Evolutionary conservation across 495 filamentous ascomycete species (phyloP).

Genomic region (Penicillium manginii): DNA sequence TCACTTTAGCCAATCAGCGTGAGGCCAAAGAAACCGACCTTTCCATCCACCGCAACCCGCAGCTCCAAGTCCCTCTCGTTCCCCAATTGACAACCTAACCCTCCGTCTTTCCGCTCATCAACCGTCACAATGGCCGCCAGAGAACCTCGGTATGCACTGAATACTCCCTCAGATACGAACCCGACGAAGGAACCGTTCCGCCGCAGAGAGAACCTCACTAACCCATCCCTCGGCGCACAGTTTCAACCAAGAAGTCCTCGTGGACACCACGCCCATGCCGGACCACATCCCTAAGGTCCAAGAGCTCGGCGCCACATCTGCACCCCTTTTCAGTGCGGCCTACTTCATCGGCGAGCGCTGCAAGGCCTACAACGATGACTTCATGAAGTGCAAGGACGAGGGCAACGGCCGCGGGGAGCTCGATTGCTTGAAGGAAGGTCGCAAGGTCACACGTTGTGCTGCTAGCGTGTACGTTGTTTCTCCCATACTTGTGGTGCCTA

Average conservation of each 20-base stretch:
- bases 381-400: slow-evolving; percentile 98
- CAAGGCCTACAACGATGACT: slow-evolving; percentile 96
- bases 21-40: slow-evolving; percentile 36
- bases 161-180: neutral
- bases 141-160: slow-evolving; percentile 48
- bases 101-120: slow-evolving; percentile 16
- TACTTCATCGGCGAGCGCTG: slow-evolving; percentile 98
- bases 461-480: slow-evolving; percentile 81
- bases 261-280: slow-evolving; percentile 96
- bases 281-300: slow-evolving; percentile 85
- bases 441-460: slow-evolving; percentile 95
- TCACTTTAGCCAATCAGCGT: slow-evolving; percentile 34
- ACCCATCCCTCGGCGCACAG: slow-evolving; percentile 52
- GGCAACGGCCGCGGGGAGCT: slow-evolving; percentile 84
- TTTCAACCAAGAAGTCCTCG: slow-evolving; percentile 88
- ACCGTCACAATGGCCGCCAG: slow-evolving; percentile 53
- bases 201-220: slow-evolving; percentile 19
- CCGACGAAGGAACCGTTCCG: neutral
- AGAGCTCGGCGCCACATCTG: slow-evolving; percentile 89
- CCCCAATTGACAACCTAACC: slow-evolving; percentile 29
- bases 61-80: slow-evolving; percentile 26
- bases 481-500: neutral
- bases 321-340: slow-evolving; percentile 86
- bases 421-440: slow-evolving; percentile 93
- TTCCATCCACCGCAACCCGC: slow-evolving; percentile 37